These are phyloP conservation scores for Apophysomyces elegans DNA, from an alignment of 371 early-diverging fungal species.

Conservation along the genomic window DNA sequence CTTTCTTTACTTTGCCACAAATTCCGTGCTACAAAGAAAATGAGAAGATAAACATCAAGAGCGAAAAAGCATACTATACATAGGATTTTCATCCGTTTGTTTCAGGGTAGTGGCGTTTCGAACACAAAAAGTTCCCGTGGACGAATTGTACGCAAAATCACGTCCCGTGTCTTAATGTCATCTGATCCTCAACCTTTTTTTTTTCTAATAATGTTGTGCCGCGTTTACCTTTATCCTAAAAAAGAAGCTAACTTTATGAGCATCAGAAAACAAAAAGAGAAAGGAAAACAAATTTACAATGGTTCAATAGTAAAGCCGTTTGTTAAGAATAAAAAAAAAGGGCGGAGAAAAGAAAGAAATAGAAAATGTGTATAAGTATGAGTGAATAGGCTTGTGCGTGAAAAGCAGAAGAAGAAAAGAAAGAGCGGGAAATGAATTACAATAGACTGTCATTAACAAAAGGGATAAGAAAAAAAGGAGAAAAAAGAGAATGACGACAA, in stretches of 20 bases:
- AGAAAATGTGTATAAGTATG: neutral
- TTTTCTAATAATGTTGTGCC: slow-evolving; percentile 1
- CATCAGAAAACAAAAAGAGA: neutral
- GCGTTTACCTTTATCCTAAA: neutral
- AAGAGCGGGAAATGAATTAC: neutral
- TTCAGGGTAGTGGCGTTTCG: slow-evolving; percentile 2
- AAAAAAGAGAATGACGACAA: neutral
- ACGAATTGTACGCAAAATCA: neutral
- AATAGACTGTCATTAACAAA: neutral
- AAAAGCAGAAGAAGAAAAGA: neutral
- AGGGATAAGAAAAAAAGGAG: neutral
- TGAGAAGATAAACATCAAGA: too few species aligned
- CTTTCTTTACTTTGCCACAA: neutral
- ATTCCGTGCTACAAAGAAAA: slow-evolving; percentile 1
- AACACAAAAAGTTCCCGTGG: slow-evolving; percentile 10
- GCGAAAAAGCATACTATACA: too few species aligned
- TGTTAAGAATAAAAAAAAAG: too few species aligned
- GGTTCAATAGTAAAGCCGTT: too few species aligned
- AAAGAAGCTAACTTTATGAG: slow-evolving; percentile 1
- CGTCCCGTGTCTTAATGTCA: neutral
- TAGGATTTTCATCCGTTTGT: neutral
- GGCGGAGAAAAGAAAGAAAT: neutral
- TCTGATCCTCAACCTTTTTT: neutral
- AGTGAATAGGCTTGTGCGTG: too few species aligned
- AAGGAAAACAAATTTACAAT: neutral